These are phyloP conservation scores for Moesziomyces aphidis DNA, from an alignment of 1,284 basidiomycete genomes.

Conservation along the genomic window DNA sequence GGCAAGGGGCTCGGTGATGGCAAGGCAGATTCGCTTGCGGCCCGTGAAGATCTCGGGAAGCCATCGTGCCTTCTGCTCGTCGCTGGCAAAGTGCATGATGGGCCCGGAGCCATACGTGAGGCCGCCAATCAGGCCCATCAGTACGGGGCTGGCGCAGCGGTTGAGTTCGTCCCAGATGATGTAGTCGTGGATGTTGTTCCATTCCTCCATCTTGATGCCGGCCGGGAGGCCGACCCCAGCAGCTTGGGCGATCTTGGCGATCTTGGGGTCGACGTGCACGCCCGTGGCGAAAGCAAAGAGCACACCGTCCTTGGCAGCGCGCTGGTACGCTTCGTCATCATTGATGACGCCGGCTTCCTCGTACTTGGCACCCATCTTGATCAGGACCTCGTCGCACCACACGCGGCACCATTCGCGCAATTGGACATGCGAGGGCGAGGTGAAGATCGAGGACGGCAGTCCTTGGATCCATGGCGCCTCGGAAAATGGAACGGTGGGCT, in stretches of 20 bases:
- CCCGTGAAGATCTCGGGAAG: conserved; percentile 56
- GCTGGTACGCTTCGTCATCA: conserved; percentile 43
- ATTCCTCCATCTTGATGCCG: conserved; percentile 48
- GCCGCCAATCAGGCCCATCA: conserved; percentile 51
- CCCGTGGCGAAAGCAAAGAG: conserved; percentile 55
- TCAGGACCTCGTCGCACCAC: conserved; percentile 47
- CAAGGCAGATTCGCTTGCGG: conserved; percentile 55
- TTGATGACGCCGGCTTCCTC: conserved; percentile 40
- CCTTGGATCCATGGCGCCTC: conserved; percentile 55
- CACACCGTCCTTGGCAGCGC: conserved; percentile 55
- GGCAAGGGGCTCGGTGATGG: conserved; percentile 63
- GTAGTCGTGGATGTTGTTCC: conserved; percentile 62
- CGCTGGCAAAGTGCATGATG: conserved; percentile 55
- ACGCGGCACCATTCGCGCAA: conserved; percentile 49
- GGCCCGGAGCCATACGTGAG: conserved; percentile 42
- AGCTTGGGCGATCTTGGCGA: conserved; percentile 43
- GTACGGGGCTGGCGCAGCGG: conserved; percentile 33
- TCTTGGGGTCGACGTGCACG: conserved; percentile 39
- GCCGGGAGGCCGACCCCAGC: conserved; percentile 46
- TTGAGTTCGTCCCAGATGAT: conserved; percentile 60
- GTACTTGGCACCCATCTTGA: conserved; percentile 39
- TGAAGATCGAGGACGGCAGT: conserved; percentile 51
- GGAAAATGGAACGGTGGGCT: conserved; percentile 47
- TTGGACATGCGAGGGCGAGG: conserved; percentile 34
- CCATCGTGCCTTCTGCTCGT: conserved; percentile 51